Evolutionary conservation across 768 basidiomycete genomes (phyloP), one percentile per base, ranked within the genome.

Genomic region (Boletus coccyginus): DNA sequence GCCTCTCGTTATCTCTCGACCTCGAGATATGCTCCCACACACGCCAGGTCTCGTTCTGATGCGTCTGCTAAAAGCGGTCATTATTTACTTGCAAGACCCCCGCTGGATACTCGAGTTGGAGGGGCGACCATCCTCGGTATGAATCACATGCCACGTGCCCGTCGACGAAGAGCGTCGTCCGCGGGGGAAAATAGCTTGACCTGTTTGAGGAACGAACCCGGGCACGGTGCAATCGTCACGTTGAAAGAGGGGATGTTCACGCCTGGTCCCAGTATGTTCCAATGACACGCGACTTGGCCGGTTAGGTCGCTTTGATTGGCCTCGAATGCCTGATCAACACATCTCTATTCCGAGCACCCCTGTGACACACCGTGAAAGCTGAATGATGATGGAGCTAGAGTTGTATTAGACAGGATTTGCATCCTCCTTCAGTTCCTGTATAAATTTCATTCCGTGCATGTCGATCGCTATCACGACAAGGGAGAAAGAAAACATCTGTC

Each of bases 111-210:
- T 21, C 49, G 49, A 12, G 44, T 49, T 46, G 33, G 35, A 33
- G 50, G 40, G 19, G 52, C 41, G 29, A 39, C 21, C 1, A 39
- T 52, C 33, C 53, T 51, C 38, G 55, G 57, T 14, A 40, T 36
- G 51, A 46, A 49, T 35, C 59, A 27, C 27, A 39, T 49, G 17
- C 69, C 58, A 12, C 62, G 60, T 29, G 21, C 53, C 11, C 74
- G 73, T 40, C 72, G 76, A 56, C 71, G 77, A 44, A 72, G 80
- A 55, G 77, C 80, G 19, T 81, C 80, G 4, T 80, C 79, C 49
- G 80, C 74, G 11, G 78, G 76, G 27, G 80, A 81, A 63, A 61
- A 64, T 42, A 57, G 66, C 27, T 52, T 66, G 53, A 17, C 32
- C 19, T 36, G 50, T 41, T 44, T 38, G 45, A 46, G 32, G 19